phyloP scores from a whole-genome alignment of 1,284 basidiomycete species.

The Anthracocystis panici-leucophaei region DNA sequence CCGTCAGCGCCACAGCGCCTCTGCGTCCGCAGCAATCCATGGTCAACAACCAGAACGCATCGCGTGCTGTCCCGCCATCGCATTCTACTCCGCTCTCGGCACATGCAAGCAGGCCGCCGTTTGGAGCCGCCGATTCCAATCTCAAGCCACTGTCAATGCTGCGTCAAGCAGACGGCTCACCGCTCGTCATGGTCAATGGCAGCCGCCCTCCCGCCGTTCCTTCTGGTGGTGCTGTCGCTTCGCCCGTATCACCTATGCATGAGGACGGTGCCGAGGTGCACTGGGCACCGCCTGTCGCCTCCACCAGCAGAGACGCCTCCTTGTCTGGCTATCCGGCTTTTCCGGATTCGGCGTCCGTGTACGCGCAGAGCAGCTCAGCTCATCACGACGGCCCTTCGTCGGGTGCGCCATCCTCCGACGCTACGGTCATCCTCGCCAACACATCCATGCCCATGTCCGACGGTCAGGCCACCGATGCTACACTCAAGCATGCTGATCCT shows the following conservation, averaged over 20 bases:
- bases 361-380: conserved; percentile 40
- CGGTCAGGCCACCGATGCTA: conserved; percentile 34
- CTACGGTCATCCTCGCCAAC: conserved; percentile 32
- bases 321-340: conserved; percentile 59
- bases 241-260: conserved; percentile 52
- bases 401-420: conserved; percentile 24
- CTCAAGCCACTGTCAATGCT: conserved; percentile 39
- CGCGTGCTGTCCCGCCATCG: conserved; percentile 47
- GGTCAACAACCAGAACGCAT: conserved; percentile 7
- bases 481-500: conserved; percentile 24
- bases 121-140: conserved; percentile 50
- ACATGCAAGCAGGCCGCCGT: conserved; percentile 34
- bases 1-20: conserved; percentile 48
- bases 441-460: conserved; percentile 23
- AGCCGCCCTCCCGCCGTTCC: conserved; percentile 11
- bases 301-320: conserved; percentile 25
- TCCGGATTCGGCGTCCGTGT: conserved; percentile 59
- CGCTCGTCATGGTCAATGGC: conserved; percentile 31
- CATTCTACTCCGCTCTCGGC: conserved; percentile 52
- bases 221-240: conserved; percentile 5
- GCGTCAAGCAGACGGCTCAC: conserved; percentile 36
- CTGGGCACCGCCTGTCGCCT: conserved; percentile 36
- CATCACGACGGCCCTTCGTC: conserved; percentile 39
- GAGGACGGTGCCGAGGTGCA: conserved; percentile 46
- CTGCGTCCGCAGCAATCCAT: conserved; percentile 21